phyloP scores from a whole-genome alignment of 2,329 filamentous ascomycete genomes.

The Cadophora sp. region DNA sequence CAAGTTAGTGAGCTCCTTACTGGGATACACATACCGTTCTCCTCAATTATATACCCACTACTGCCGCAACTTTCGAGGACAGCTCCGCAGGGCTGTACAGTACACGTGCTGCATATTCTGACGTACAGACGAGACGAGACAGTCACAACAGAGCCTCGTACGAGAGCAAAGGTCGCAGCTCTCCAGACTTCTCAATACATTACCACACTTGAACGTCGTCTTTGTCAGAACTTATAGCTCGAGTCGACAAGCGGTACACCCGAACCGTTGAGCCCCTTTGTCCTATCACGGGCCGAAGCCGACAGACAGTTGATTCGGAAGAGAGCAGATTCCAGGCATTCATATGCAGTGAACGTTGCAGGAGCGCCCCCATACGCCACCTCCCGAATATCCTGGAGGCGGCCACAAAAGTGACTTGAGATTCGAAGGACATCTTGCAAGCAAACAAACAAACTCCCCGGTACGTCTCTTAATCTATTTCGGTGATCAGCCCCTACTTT shows the following conservation, averaged over 20 bases:
- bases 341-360: constrained; percentile 41
- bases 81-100: constrained; percentile 30
- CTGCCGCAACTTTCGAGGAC: constrained; percentile 18
- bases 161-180: constrained; percentile 4
- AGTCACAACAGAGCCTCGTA: constrained; percentile 12
- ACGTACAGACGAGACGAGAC: constrained; percentile 34
- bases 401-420: constrained; percentile 26
- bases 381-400: constrained; percentile 35
- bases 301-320: constrained; percentile 24
- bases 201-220: constrained; percentile 7
- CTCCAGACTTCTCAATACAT: constrained; percentile 10
- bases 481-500: constrained; percentile 31
- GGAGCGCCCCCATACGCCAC: constrained; percentile 39
- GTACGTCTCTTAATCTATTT: constrained; percentile 44
- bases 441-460: constrained; percentile 36
- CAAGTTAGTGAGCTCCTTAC: neutral
- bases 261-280: constrained; percentile 29
- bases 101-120: constrained; percentile 38
- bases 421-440: constrained; percentile 21
- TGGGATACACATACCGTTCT: neutral
- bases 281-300: constrained; percentile 42
- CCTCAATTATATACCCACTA: constrained; percentile 13
- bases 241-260: constrained; percentile 23
- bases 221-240: constrained; percentile 18
- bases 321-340: constrained; percentile 35